phyloP scores from a whole-genome alignment of 1,284 basidiomycete species.

The Porogramme epimiltina region DNA sequence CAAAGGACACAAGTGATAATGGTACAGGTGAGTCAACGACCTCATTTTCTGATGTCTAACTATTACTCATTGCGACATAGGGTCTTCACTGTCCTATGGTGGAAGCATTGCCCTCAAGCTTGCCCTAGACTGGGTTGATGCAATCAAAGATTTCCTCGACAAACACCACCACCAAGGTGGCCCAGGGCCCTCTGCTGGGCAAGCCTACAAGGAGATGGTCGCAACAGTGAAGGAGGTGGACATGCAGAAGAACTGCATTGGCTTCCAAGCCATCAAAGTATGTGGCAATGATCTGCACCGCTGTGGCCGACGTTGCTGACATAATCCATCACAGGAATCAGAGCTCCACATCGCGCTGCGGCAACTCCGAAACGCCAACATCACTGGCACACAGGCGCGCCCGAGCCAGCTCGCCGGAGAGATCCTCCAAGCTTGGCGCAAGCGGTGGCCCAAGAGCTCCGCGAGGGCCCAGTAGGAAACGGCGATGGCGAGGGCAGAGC shows the following conservation, averaged over 20 bases:
- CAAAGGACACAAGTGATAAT: too few species aligned
- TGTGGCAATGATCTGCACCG: neutral
- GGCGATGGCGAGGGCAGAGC: neutral
- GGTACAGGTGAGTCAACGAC: too few species aligned
- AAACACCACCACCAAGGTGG: neutral
- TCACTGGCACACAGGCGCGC: neutral
- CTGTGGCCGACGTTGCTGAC: neutral
- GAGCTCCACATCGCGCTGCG: neutral
- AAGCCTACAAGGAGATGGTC: neutral
- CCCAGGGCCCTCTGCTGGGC: neutral
- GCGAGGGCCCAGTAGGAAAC: neutral
- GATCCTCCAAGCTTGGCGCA: conserved; percentile 7
- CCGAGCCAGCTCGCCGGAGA: conserved; percentile 7
- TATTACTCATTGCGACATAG: too few species aligned
- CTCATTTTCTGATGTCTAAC: too few species aligned
- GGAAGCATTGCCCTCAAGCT: too few species aligned
- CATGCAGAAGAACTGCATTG: conserved; percentile 7
- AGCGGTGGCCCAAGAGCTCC: neutral
- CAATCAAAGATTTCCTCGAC: conserved; percentile 5
- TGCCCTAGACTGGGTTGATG: neutral
- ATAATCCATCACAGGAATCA: neutral
- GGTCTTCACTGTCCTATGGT: too few species aligned
- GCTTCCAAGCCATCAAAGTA: conserved; percentile 4
- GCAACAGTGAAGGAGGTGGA: conserved; percentile 5
- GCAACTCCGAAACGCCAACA: conserved; percentile 3